Evolutionary conservation across 2,329 filamentous ascomycete genomes (phyloP).

Genomic region (Xylariaceae sp.): DNA sequence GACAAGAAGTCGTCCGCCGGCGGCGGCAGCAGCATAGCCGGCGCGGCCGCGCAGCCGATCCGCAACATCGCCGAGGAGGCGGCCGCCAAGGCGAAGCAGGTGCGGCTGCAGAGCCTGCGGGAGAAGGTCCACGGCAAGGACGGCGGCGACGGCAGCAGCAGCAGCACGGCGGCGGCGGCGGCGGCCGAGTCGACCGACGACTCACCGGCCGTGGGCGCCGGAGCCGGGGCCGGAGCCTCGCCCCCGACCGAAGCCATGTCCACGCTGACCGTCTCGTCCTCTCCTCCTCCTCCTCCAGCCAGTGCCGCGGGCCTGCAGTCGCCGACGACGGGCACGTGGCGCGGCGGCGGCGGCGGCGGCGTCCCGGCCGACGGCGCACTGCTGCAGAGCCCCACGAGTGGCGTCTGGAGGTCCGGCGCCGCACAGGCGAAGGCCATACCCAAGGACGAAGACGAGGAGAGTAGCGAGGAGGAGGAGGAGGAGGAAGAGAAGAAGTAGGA

Average conservation of each 20-base stretch:
- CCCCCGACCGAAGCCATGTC: constrained; percentile 8
- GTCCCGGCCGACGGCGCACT: constrained; percentile 20
- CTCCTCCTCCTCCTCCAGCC: constrained; percentile 1
- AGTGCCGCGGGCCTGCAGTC: constrained; percentile 33
- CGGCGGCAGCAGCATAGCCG: constrained; percentile 16
- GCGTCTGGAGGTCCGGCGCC: constrained; percentile 32
- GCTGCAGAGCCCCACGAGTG: constrained; percentile 36
- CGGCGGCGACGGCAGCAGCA: constrained; percentile 35
- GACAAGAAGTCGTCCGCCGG: constrained; percentile 4
- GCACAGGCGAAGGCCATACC: constrained; percentile 28
- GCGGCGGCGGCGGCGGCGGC: constrained; percentile 14
- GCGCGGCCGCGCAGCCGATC: constrained; percentile 28
- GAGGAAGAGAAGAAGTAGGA: constrained; percentile 7
- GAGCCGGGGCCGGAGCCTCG: constrained; percentile 7
- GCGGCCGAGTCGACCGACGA: constrained; percentile 7
- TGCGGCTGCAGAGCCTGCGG: constrained; percentile 44
- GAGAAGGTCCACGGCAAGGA: constrained; percentile 47
- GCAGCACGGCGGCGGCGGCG: constrained; percentile 10
- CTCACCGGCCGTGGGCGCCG: too few species aligned
- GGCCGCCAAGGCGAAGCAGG: constrained; percentile 55
- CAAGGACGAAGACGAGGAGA: constrained; percentile 29
- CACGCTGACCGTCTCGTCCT: constrained; percentile 8
- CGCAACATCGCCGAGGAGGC: constrained; percentile 57
- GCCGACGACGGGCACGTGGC: constrained; percentile 38
- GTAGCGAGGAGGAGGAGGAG: constrained; percentile 17